Evolutionary conservation across 352 stramenopile genomes (phyloP).

Genomic region (Globisporangium polare): DNA sequence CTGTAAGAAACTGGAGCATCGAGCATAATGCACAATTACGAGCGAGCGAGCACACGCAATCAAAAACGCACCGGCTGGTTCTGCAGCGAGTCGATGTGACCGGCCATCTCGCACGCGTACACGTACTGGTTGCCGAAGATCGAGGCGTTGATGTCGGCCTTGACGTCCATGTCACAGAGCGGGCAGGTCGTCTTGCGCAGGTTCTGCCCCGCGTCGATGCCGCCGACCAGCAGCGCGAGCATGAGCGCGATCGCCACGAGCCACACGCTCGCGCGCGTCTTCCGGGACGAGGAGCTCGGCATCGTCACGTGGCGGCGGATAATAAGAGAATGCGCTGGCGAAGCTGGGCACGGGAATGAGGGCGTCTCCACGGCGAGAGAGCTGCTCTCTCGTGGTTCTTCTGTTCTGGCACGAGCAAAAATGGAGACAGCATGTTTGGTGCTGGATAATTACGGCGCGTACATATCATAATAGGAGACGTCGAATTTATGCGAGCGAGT

Average conservation of each 20-base stretch:
- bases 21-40: no score
- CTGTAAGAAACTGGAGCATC: conserved; percentile 4
- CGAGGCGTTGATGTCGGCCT: conserved; percentile 48
- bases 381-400: not conserved
- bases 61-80: conserved; percentile 55
- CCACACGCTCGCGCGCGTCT: not conserved
- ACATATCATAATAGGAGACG: no score
- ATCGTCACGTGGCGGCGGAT: not conserved
- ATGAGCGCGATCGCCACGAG: conserved; percentile 20
- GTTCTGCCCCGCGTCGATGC: conserved; percentile 37
- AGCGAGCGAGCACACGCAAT: not conserved
- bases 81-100: conserved; percentile 72
- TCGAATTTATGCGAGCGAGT: no score
- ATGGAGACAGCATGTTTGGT: conserved; percentile 3
- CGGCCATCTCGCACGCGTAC: conserved; percentile 83
- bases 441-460: no score
- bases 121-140: conserved; percentile 70
- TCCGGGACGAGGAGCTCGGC: not conserved
- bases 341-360: not conserved
- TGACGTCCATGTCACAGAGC: conserved; percentile 40
- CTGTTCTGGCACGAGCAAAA: not conserved
- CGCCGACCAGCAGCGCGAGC: conserved; percentile 23
- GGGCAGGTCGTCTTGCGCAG: conserved; percentile 43
- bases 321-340: conserved; percentile 1
- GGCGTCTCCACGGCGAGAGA: not conserved